Conservation (phyloP, 2,329 filamentous ascomycete genomes). For the Trichoderma sp. region DNA sequence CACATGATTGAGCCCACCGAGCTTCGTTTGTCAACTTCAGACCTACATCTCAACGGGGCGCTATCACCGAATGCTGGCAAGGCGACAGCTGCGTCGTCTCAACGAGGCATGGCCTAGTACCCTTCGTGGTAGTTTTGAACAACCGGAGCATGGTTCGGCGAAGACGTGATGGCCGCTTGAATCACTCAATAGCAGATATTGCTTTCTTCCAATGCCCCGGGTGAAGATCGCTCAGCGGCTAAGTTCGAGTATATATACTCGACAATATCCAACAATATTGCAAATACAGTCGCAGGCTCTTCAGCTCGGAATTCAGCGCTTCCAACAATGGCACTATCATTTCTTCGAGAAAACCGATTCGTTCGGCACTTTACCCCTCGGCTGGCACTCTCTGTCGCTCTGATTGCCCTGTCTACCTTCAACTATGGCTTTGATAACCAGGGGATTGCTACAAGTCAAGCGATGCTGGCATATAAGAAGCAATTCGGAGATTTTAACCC, state of each 20-base stretch:
- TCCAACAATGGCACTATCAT: neutral
- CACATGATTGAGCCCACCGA: neutral
- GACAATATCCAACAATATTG: neutral
- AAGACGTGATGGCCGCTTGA: neutral
- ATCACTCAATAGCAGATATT: neutral
- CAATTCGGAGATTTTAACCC: constrained; percentile 10
- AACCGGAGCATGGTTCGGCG: neutral
- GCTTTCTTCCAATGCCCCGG: neutral
- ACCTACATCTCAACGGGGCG: neutral
- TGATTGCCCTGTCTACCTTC: constrained; percentile 9
- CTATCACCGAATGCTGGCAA: neutral
- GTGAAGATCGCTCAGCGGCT: neutral
- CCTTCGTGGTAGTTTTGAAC: neutral
- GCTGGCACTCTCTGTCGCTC: neutral
- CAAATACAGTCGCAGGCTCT: neutral
- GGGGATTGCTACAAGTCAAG: constrained; percentile 10
- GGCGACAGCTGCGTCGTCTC: neutral
- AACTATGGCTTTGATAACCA: constrained; percentile 16
- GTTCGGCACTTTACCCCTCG: constrained; percentile 4
- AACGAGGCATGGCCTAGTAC: neutral
- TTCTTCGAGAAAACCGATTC: constrained; percentile 11
- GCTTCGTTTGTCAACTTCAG: neutral
- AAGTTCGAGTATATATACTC: neutral
- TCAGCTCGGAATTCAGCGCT: neutral
- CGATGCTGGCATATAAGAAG: constrained; percentile 12